phyloP scores from a whole-genome alignment of 495 filamentous ascomycete species.

The Neurospora cerealis region DNA sequence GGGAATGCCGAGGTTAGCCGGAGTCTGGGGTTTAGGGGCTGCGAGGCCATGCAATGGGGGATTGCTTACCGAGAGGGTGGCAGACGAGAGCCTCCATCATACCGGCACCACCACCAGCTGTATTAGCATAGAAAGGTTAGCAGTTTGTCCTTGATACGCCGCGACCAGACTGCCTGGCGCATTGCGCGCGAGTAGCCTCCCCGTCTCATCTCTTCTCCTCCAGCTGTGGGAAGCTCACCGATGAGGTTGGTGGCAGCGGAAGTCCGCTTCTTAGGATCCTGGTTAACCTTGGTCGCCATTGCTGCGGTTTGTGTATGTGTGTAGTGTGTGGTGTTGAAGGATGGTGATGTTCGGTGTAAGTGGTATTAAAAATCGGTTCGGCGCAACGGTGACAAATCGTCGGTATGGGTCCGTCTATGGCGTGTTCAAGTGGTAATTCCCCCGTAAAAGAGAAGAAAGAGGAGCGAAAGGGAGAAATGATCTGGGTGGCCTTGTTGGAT shows the following conservation, averaged over 20 bases:
- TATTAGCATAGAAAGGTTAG: slow-evolving; percentile 6
- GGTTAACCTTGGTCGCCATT: slow-evolving; percentile 40
- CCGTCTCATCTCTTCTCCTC: not conserved
- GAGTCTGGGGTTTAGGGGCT: not conserved
- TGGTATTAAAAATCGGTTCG: not conserved
- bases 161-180: not conserved
- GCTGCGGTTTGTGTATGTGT: slow-evolving; percentile 5
- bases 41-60: not conserved
- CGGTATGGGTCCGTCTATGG: not conserved
- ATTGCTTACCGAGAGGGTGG: slow-evolving; percentile 78
- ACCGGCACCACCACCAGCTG: slow-evolving; percentile 94
- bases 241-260: slow-evolving; percentile 89
- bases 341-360: not conserved
- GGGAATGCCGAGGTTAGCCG: slow-evolving; percentile 1
- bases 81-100: slow-evolving; percentile 99
- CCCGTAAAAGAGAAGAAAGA: not conserved
- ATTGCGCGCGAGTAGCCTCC: not conserved
- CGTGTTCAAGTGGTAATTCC: not conserved
- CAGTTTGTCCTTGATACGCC: slow-evolving; percentile 7
- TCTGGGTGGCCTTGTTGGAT: not conserved
- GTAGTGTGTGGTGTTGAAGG: not conserved
- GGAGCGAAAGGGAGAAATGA: not conserved
- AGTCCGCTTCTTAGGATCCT: slow-evolving; percentile 67
- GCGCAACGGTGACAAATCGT: not conserved
- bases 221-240: slow-evolving; percentile 43